phyloP scores from a whole-genome alignment of 2,329 filamentous ascomycete species.

The Neurospora sp. region DNA sequence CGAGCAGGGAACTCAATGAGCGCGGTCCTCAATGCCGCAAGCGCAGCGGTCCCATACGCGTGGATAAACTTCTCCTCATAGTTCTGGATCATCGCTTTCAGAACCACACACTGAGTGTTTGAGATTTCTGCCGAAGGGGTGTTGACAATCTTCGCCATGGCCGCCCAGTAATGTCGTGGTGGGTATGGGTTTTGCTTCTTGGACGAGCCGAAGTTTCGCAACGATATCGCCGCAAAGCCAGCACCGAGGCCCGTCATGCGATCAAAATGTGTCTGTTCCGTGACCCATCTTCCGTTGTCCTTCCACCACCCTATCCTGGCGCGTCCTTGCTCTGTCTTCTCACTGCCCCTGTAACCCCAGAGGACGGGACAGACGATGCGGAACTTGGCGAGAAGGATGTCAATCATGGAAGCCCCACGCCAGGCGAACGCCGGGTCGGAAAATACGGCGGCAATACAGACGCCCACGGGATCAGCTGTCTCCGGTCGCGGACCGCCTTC shows the following conservation, averaged over 20 bases:
- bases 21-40: constrained; percentile 61
- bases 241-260: constrained; percentile 76
- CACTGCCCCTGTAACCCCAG: constrained; percentile 71
- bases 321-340: constrained; percentile 61
- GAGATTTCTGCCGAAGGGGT: constrained; percentile 58
- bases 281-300: constrained; percentile 49
- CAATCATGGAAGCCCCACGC: constrained; percentile 58
- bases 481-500: constrained; percentile 50
- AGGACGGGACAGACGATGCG: constrained; percentile 72
- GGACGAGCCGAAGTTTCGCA: constrained; percentile 71
- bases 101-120: constrained; percentile 63
- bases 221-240: constrained; percentile 72
- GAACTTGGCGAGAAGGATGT: constrained; percentile 75
- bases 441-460: constrained; percentile 60
- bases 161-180: constrained; percentile 72
- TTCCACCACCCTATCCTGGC: constrained; percentile 64
- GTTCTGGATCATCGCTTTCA: constrained; percentile 62
- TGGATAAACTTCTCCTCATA: constrained; percentile 66
- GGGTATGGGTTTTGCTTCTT: constrained; percentile 65
- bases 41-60: constrained; percentile 70
- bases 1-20: constrained; percentile 63
- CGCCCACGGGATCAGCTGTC: constrained; percentile 62
- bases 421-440: constrained; percentile 53
- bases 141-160: constrained; percentile 67
- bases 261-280: constrained; percentile 66